Evolutionary conservation across 495 filamentous ascomycete genomes (phyloP), one percentile per base, ranked within the genome.

Genomic region (Pyrenopolyporus hunteri): DNA sequence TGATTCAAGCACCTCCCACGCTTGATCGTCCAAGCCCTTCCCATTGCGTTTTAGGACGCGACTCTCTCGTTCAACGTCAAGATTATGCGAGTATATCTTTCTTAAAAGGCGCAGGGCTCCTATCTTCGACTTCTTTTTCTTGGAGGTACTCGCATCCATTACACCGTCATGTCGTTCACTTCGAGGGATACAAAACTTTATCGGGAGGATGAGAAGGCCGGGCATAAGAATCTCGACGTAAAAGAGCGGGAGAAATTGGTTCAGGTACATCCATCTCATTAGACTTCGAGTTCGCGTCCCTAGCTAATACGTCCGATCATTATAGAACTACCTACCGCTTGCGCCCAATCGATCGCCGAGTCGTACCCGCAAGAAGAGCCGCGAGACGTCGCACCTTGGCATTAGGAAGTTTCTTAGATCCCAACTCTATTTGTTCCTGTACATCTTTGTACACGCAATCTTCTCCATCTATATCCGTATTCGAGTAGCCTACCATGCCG

Each of bases 381-480:
- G 73, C 31, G 60, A 68, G n/a, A 66, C 66, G 43, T 71, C 73
- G 25, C 70, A 74, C 37, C 59, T 85, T 36, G 78, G 88, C 17
- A 77, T 93, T 17, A 83, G 88, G 57, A 84, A 82, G 16, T 89
- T 93, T 63, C 57, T 95, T 29, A 83, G 77, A 52, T 81, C 76
- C 3, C 84, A 87, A 61, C 64, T 93, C 29, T 83, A 96, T 73
- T 67, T 84, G 14, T 65, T 93, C 13, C 73, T 90, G 48, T 95
- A 88, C 73, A 80, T 82, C 39, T 50, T 90, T 32, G 83, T 95
- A 46, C 91, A 97, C 65, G 77, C 86, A 43, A 68, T 96, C 69
- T 97, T 97, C 77, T 89, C 88, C 1, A 78, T 97, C 63, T 92
- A 94, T 67, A 83, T 96, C 42, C 90, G 91, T 26, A 73, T 92